Evolutionary conservation across 1,139 yeast species (phyloP), one percentile per base, ranked within the genome.

Genomic region (Kurtzmaniella quercitrusa): DNA sequence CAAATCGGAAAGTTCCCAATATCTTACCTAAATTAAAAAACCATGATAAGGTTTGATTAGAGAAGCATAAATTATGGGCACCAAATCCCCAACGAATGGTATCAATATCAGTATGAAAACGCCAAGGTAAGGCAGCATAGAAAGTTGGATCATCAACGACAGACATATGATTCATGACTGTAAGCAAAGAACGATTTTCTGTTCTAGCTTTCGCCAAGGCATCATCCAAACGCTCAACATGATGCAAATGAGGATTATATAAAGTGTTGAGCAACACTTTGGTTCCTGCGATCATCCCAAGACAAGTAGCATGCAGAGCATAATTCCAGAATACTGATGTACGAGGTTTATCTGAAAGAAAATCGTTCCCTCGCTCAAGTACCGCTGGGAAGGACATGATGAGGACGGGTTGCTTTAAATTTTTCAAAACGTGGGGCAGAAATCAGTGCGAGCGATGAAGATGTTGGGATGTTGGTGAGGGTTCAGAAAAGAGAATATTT

Each of bases 151-250:
- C 98, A 58, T 93, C 98, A 20, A 89, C 84, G 44, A 87, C 88
- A 1, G 96, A 86, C 84, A 89, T 87, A 57, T 93, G 98, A 60
- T 93, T 93, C 95, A 91, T 88, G n/a, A 91, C 79, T 0, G 98
- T 88, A 45, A 91, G 54, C 3, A 91, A 60, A 0, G 94, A 84
- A 39, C 97, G 66, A 48, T 85, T 79, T 55, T 88, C 94, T 1
- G 56, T 51, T 43, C 84, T 65, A 1, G 94, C 83, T 48, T 74
- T 74, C 18, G 70, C 69, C 40, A 85, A 60, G 0, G 94, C 95
- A 21, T 57, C 64, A 47, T 82, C 86, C 18, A 89, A 65, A 49
- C 76, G 77, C 16, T 84, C 86, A 17, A 83, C 61, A 45, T 85
- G 77, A 49, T 75, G 74, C 14, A 88, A 66, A 41, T 72, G 63